Base-by-base conservation (phyloP, 164 flowering plant genomes). In the Hamamelis virginiana region DNA sequence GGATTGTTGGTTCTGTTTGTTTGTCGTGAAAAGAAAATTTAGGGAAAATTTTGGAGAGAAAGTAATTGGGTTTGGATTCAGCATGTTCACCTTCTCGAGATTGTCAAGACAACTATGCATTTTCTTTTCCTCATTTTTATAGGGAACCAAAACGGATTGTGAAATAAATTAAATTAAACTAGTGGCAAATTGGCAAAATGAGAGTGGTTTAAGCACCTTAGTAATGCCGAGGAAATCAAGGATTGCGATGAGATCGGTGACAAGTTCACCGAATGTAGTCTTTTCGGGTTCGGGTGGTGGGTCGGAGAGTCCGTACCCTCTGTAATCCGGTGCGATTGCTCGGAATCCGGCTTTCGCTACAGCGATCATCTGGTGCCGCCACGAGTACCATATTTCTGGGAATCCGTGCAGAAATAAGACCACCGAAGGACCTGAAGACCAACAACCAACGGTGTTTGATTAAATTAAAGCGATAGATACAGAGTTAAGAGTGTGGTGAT, bases 361-460 rank as follows among this genome's bases (percentile, higher is more conserved):
- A 16, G 87, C 87, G 15, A 84, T 56, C 88, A 87, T 81, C 83
- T 87, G 89, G 75, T 84, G 79, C 15, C 89, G 80, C 92, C 92
- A 87, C 3, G 92, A 66, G 78, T 87, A 87, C 88, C 91, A 87
- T 69, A 84, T 81, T 73, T 87, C 91, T 9, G 89, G 89, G 45
- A 87, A 87, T 1, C 91, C 91, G 70, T 87, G 89, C 14, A 85
- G 74, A 75, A 85, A 84, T 1, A 87, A 60, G 33, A 84, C 83
- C 22, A 74, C 83, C 23, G 80, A 66, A 0, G 84, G 59, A 38
- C 82, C 82, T 78, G 74, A 22, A 28, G 52, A 12, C 22, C 22
- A 5, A 63, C 28, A 19, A 10, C 55, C 4, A 64, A 12, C 16
- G 22, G 33, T 21, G 10, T 22, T 44, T 26, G 64, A 23, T 8